Percentiles rank a stretch among this genome's conserved stretches.
Conservation (phyloP, 345 rosid genomes). For the Aethionema arabicum region DNA sequence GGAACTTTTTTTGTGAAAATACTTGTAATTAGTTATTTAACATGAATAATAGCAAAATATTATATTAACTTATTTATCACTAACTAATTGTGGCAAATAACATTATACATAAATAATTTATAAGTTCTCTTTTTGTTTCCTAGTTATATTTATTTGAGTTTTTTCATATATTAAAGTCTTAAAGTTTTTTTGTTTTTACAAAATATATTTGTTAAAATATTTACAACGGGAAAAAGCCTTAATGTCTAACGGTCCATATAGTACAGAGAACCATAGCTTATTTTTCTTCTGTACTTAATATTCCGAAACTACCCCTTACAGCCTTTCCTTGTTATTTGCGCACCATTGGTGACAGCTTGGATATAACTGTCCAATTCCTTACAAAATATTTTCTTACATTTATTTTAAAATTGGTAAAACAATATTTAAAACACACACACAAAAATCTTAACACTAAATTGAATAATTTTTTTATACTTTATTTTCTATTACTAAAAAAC, state of each 20-base stretch:
- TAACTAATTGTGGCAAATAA: too few species aligned
- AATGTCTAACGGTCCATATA: slow-evolving; percentile 23
- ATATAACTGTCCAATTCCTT: slow-evolving; percentile 16
- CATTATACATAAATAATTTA: too few species aligned
- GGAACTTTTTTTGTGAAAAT: too few species aligned
- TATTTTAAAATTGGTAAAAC: neutral
- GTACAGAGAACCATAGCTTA: slow-evolving; percentile 24
- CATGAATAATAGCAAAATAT: too few species aligned
- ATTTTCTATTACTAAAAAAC: too few species aligned
- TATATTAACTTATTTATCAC: too few species aligned
- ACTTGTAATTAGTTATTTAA: too few species aligned
- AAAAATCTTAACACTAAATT: too few species aligned
- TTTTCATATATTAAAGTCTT: too few species aligned
- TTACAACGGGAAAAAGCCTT: slow-evolving; percentile 14
- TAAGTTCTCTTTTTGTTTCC: too few species aligned
- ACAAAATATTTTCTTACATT: neutral
- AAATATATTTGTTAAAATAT: neutral
- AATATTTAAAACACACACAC: neutral
- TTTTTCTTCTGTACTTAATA: neutral
- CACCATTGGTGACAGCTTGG: slow-evolving; percentile 8
- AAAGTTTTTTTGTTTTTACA: neutral
- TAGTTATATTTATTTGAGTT: too few species aligned
- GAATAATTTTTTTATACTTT: too few species aligned
- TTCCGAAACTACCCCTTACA: slow-evolving; percentile 8
- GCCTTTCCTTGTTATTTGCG: neutral